Evolutionary conservation across 352 stramenopile genomes (phyloP).

Genomic region (Globisporangium megalacanthum): DNA sequence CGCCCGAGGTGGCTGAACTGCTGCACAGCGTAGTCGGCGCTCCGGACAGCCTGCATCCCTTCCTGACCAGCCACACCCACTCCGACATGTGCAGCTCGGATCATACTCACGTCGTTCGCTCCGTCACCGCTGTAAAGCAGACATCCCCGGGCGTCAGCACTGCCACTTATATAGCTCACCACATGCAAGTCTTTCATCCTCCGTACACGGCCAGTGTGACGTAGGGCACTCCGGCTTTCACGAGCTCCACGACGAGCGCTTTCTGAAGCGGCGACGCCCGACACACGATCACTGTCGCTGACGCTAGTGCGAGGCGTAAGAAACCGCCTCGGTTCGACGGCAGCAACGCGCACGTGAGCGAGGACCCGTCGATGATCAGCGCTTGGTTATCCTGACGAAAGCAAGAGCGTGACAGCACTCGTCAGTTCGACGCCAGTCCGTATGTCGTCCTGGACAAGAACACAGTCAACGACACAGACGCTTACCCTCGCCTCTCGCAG

Average conservation of each 20-base stretch:
- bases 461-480: neutral
- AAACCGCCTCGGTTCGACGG: conserved; percentile 59
- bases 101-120: conserved; percentile 99
- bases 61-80: conserved; percentile 98
- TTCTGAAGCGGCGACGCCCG: conserved; percentile 89
- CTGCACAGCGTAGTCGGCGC: conserved; percentile 74
- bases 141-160: neutral
- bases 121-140: conserved; percentile 89
- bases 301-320: conserved; percentile 59
- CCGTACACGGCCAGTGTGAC: conserved; percentile 92
- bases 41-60: conserved; percentile 86
- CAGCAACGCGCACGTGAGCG: conserved; percentile 51
- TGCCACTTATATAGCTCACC: neutral
- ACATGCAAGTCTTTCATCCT: conserved; percentile 1
- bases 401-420: neutral
- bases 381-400: conserved; percentile 48
- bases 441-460: too few relatives aligned
- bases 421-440: neutral
- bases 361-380: conserved; percentile 61
- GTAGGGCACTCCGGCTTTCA: conserved; percentile 74
- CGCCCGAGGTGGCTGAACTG: conserved; percentile 78
- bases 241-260: conserved; percentile 91
- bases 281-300: conserved; percentile 83
- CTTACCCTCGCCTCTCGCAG: conserved; percentile 36
- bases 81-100: conserved; percentile 97